These are phyloP conservation scores for Suillus paluster DNA, from an alignment of 768 basidiomycete species.

Conservation along the genomic window DNA sequence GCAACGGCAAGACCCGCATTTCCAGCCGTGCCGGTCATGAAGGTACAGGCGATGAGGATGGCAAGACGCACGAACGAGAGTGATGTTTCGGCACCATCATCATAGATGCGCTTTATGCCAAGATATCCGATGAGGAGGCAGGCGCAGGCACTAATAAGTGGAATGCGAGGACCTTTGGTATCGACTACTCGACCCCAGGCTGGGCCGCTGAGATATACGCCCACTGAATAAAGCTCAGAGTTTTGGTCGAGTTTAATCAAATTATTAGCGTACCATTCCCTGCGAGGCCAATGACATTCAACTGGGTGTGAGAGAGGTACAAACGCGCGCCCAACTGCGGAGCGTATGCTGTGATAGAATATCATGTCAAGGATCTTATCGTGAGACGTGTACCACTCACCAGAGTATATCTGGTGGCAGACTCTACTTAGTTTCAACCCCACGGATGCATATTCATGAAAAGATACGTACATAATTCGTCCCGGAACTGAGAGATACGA, in stretches of 20 bases:
- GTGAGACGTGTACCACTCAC: slow-evolving; percentile 15
- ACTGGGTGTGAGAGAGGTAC: slow-evolving; percentile 74
- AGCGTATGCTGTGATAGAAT: slow-evolving; percentile 65
- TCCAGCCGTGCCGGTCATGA: slow-evolving; percentile 78
- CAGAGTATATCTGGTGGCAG: slow-evolving; percentile 32
- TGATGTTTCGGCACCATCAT: slow-evolving; percentile 46
- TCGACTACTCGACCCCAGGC: slow-evolving; percentile 84
- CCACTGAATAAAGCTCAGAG: slow-evolving; percentile 48
- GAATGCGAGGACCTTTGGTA: slow-evolving; percentile 67
- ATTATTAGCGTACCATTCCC: slow-evolving; percentile 60
- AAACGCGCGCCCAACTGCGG: slow-evolving; percentile 85
- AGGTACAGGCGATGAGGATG: slow-evolving; percentile 63
- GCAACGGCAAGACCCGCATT: slow-evolving; percentile 72
- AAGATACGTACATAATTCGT: slow-evolving; percentile 70
- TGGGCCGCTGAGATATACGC: slow-evolving; percentile 78
- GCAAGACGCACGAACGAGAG: slow-evolving; percentile 49
- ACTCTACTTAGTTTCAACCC: background rate
- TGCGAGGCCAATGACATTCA: slow-evolving; percentile 82
- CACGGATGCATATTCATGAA: background rate
- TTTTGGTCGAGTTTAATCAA: background rate
- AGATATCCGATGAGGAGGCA: slow-evolving; percentile 73
- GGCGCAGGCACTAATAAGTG: slow-evolving; percentile 61
- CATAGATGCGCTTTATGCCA: slow-evolving; percentile 72
- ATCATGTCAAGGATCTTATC: slow-evolving; percentile 3
- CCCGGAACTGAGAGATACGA: slow-evolving; percentile 66